phyloP scores from a whole-genome alignment of 2,329 filamentous ascomycete species.

The Beauveria medogensis region DNA sequence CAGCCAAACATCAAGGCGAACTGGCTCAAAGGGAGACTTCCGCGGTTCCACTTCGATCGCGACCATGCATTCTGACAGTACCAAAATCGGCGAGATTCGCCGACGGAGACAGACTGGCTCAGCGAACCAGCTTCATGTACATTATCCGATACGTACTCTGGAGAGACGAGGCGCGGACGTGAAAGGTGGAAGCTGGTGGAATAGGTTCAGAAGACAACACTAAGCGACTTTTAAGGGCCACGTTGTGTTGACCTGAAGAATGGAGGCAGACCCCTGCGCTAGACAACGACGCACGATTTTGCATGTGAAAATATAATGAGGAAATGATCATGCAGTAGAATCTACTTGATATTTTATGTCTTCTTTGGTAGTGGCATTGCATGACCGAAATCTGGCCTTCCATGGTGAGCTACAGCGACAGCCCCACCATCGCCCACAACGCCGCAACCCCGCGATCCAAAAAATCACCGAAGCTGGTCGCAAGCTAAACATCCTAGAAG shows the following conservation, averaged over 20 bases:
- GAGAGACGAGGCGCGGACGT: background rate
- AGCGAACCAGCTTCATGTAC: background rate
- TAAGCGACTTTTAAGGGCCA: background rate
- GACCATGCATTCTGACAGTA: conserved; percentile 30
- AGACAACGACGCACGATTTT: too few relatives aligned
- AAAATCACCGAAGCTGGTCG: background rate
- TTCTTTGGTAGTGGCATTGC: background rate
- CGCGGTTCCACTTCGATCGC: conserved; percentile 1
- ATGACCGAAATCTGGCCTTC: background rate
- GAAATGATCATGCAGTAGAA: background rate
- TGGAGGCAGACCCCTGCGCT: too few relatives aligned
- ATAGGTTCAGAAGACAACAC: background rate
- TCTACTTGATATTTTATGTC: too few relatives aligned
- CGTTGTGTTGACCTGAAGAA: background rate
- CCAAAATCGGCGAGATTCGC: conserved; percentile 36
- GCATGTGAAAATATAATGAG: background rate
- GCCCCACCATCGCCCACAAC: conserved; percentile 12
- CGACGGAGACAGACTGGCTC: background rate
- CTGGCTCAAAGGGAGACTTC: conserved; percentile 12
- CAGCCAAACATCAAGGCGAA: background rate
- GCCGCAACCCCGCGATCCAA: conserved; percentile 12
- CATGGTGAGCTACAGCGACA: background rate
- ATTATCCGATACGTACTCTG: background rate
- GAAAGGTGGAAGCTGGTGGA: conserved; percentile 8
- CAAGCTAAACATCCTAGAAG: background rate